phyloP scores from a whole-genome alignment of 805 yeast genomes.

The Candida taoyuanica region DNA sequence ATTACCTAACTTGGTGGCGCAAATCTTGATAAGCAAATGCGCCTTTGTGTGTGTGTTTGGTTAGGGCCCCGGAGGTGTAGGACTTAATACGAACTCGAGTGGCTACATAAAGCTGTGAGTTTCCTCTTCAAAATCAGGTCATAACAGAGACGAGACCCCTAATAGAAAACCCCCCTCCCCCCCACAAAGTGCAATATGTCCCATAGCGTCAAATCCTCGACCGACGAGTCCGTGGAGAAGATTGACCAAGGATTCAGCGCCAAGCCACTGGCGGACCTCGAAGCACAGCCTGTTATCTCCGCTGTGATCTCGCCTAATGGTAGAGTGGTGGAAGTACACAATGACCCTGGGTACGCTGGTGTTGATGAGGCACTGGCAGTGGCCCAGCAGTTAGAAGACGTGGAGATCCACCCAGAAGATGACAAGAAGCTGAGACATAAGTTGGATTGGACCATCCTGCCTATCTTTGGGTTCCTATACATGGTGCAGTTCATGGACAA shows the following conservation, averaged over 20 bases:
- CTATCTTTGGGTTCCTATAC: slow-evolving; percentile 27
- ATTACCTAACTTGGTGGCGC: too few species aligned
- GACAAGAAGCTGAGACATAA: slow-evolving; percentile 34
- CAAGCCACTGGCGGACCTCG: slow-evolving; percentile 5
- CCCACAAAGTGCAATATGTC: too few species aligned
- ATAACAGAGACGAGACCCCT: too few species aligned
- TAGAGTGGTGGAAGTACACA: slow-evolving; percentile 7
- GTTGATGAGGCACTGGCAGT: slow-evolving; percentile 14
- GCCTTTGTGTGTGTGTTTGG: too few species aligned
- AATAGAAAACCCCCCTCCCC: too few species aligned
- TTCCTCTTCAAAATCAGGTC: too few species aligned
- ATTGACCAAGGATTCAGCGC: slow-evolving; percentile 7
- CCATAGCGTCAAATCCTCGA: neutral
- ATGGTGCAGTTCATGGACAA: slow-evolving; percentile 41
- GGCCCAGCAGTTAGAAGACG: slow-evolving; percentile 11
- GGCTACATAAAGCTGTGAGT: too few species aligned
- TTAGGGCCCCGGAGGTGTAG: too few species aligned
- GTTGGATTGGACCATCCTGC: slow-evolving; percentile 35
- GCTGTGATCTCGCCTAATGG: slow-evolving; percentile 14
- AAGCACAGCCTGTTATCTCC: slow-evolving; percentile 11
- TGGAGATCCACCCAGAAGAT: slow-evolving; percentile 20
- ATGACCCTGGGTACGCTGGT: slow-evolving; percentile 18
- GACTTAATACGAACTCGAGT: too few species aligned
- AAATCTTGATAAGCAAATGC: too few species aligned
- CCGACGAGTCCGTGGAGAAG: slow-evolving; percentile 1